Evolutionary conservation across 805 yeast species (phyloP), one percentile per base, ranked within the genome.

Genomic region (Metschnikowia dekortorum): DNA sequence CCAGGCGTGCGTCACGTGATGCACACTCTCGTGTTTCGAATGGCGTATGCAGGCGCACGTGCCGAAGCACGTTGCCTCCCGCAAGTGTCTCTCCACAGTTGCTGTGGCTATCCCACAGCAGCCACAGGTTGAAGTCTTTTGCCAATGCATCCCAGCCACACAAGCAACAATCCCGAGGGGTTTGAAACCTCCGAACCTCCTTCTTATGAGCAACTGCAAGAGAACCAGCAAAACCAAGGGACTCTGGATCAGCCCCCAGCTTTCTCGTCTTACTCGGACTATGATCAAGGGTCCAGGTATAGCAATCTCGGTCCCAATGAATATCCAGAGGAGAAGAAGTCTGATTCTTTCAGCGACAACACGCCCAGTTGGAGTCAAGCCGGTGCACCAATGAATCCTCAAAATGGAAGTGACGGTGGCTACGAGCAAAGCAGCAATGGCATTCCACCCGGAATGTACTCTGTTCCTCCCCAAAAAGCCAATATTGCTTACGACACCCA

Each of bases 401-500:
- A 32, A 32, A 32, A 6, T 32, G 34, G 34, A 6, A 10, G 28
- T 26, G 35, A 33, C 5, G 8, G 5, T 16, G 44, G 37, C 26
- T 42, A 48, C n/a, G 39, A 29, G 8, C 34, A 32, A 11, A 43
- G 38, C 13, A 46, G 35, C 8, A 41, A 39, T 26, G 32, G 44
- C 14, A 32, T 44, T 6, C 53, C 56, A 8, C 42, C 49, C 6
- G 52, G 48, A 29, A 48, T 48, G 4, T 63, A 63, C 43, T 59
- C 59, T 33, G 66, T 71, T 5, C 54, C 67, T 5, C 73, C 75
- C 8, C 66, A 57, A 30, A 51, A 57, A 49, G 71, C 70, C n/a
- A 68, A 73, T 54, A 73, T 73, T 26, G 57, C 71, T 1, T 61
- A 59, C 47, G 70, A 58, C 13, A 54, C 76, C 3, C 67, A 68